Base-by-base conservation (phyloP, 2,329 filamentous ascomycete genomes). In the Magnaporthiopsis rhizophila region DNA sequence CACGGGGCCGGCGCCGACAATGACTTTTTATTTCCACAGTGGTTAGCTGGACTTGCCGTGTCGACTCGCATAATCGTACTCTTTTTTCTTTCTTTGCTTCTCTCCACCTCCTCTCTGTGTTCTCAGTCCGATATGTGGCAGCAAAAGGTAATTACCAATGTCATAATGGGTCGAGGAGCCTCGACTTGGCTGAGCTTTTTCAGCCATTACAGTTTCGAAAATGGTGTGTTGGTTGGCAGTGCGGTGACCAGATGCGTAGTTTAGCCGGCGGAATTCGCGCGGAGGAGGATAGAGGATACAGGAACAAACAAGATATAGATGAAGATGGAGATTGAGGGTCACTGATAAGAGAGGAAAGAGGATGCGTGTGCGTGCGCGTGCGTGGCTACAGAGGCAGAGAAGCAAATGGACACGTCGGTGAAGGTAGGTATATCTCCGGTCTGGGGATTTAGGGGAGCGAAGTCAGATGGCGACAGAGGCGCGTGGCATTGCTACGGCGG, bases 1-100 rank as follows among this genome's bases (percentile, higher is more conserved):
- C 57, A 93, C 92, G 4, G 93, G 93, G 21, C 93, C 93, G 64
- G 93, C 93, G 68, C 93, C 93, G 64, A 97, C 83, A 69, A 97
- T 92, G 69, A 97, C 92, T 86, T 65, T 62, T 59, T 3, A n/a
- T 26, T 67, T 75, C 63, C 73, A 69, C 61, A 28, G 24, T 26
- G 28, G 59, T 58, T 45, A 11, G 24, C 13, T 30, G 30, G 6
- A 30, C 30, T 30, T 30, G 30, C 30, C 30, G 30, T 30, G 26
- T 26, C 9, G 24, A 21, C 45, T 8, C 18, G 45, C 21, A n/a
- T 18, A 21, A 3, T n/a, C 21, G 5, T n/a, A 13, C 11, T 5
- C 26, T 58, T 58, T 58, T 9, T 9, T 30, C 26, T 11, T 34
- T 11, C 32, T 58, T 26, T 58, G 9, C n/a, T 9, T 30, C 57